Evolutionary conservation across 768 basidiomycete species (phyloP).

Genomic region (Pholiota microspora): DNA sequence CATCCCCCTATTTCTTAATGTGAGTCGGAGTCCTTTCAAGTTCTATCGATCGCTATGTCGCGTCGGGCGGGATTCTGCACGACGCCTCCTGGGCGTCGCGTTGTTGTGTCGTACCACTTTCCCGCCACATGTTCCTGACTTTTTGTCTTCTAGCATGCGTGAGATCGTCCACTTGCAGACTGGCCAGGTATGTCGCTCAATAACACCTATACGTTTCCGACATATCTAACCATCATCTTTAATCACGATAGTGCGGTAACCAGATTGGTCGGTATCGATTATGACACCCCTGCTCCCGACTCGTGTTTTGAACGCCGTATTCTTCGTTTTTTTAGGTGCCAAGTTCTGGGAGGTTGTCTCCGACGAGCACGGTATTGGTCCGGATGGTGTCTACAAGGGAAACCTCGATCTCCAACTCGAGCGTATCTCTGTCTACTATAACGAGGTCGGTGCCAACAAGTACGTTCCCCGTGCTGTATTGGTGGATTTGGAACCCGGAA

Average conservation of each 20-base stretch:
- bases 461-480: slow-evolving; percentile 98
- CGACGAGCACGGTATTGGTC: slow-evolving; percentile 96
- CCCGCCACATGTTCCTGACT: slow-evolving; percentile 25
- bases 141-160: slow-evolving; percentile 72
- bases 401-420: slow-evolving; percentile 94
- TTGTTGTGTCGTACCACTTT: slow-evolving; percentile 49
- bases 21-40: slow-evolving; percentile 26
- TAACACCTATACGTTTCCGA: slow-evolving; percentile 9
- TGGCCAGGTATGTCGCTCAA: slow-evolving; percentile 75
- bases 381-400: slow-evolving; percentile 92
- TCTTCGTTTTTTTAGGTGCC: slow-evolving; percentile 57
- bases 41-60: slow-evolving; percentile 14
- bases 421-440: slow-evolving; percentile 97
- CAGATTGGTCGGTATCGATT: slow-evolving; percentile 78
- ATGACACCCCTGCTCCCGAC: slow-evolving; percentile 12
- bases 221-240: slow-evolving; percentile 28
- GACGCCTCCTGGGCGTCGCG: slow-evolving; percentile 32
- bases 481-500: slow-evolving; percentile 97
- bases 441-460: slow-evolving; percentile 92
- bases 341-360: slow-evolving; percentile 98
- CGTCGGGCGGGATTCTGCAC: slow-evolving; percentile 18
- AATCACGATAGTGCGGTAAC: slow-evolving; percentile 83
- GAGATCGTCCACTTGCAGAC: slow-evolving; percentile 99
- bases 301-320: slow-evolving; percentile 15
- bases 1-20: slow-evolving; percentile 38